Evolutionary conservation across 371 early-diverging fungal species (phyloP).

Genomic region (Zychaea mexicana): DNA sequence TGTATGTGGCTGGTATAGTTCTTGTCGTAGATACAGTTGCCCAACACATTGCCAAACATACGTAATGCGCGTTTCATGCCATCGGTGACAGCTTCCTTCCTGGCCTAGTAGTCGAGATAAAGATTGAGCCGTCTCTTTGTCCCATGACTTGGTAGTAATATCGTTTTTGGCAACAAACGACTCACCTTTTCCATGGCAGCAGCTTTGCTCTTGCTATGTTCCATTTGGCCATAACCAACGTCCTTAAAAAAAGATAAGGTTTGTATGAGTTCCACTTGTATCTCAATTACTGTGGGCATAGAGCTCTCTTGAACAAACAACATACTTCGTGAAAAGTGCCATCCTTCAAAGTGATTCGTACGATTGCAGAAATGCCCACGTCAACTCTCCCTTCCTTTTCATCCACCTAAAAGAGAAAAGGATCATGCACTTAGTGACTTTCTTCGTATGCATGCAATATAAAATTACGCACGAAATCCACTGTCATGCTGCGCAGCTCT

Average conservation of each 20-base stretch:
- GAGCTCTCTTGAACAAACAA: background rate
- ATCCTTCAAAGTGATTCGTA: constrained; percentile 91
- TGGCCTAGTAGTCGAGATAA: constrained; percentile 55
- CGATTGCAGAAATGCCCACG: constrained; percentile 82
- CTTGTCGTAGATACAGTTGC: constrained; percentile 97
- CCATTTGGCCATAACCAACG: constrained; percentile 56
- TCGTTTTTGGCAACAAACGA: too few relatives aligned
- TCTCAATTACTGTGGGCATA: background rate
- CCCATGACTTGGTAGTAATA: too few relatives aligned
- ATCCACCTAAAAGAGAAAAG: background rate
- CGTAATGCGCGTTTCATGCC: constrained; percentile 93
- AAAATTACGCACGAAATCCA: constrained; percentile 75
- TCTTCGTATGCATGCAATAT: background rate
- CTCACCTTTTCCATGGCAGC: constrained; percentile 86
- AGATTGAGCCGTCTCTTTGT: too few relatives aligned
- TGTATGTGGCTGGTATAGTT: constrained; percentile 67
- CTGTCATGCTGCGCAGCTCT: constrained; percentile 68
- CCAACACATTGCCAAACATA: constrained; percentile 93
- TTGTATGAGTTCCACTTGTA: background rate
- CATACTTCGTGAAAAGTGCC: constrained; percentile 92
- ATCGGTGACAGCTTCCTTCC: constrained; percentile 98
- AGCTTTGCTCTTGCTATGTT: constrained; percentile 83
- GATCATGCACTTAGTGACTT: too few relatives aligned
- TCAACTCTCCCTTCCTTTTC: constrained; percentile 22
- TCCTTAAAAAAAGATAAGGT: constrained; percentile 26